phyloP scores from a whole-genome alignment of 495 filamentous ascomycete species.

The Penicillium atrosanguineum region DNA sequence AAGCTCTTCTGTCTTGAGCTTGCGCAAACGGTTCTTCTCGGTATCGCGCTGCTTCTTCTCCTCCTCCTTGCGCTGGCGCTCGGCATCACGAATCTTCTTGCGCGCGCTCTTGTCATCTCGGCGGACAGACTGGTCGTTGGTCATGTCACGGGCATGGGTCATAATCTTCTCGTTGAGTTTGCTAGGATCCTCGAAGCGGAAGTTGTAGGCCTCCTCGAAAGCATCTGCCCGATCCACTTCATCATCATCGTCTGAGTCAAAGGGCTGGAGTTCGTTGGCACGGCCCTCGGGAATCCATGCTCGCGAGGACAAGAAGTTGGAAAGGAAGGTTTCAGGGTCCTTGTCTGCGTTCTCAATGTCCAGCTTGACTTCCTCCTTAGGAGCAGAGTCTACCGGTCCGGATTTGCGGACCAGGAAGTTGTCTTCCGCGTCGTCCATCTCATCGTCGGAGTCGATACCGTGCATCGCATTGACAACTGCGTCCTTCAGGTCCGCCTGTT shows the following conservation, averaged over 20 bases:
- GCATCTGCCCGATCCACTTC: slow-evolving; percentile 78
- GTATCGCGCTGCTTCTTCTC: slow-evolving; percentile 73
- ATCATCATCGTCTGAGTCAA: slow-evolving; percentile 91
- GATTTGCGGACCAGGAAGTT: slow-evolving; percentile 64
- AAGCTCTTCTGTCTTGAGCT: slow-evolving; percentile 83
- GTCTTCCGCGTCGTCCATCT: slow-evolving; percentile 63
- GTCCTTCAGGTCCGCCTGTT: slow-evolving; percentile 79
- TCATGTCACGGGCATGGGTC: slow-evolving; percentile 83
- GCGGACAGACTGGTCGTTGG: slow-evolving; percentile 74
- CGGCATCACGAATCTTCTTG: slow-evolving; percentile 72
- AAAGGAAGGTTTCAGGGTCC: slow-evolving; percentile 85
- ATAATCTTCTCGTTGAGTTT: slow-evolving; percentile 79
- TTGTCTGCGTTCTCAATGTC: slow-evolving; percentile 78
- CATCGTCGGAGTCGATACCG: slow-evolving; percentile 49
- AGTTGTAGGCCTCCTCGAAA: slow-evolving; percentile 92
- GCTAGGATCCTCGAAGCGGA: slow-evolving; percentile 89
- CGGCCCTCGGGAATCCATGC: slow-evolving; percentile 74
- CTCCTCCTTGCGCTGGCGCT: slow-evolving; percentile 71
- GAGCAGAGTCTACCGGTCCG: slow-evolving; percentile 26
- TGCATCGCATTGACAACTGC: slow-evolving; percentile 78
- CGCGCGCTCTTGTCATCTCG: slow-evolving; percentile 74
- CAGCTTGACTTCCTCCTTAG: slow-evolving; percentile 47
- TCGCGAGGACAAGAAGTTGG: slow-evolving; percentile 83
- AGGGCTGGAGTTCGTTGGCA: slow-evolving; percentile 60
- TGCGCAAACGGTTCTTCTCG: slow-evolving; percentile 79